These are phyloP conservation scores for Fraxinus greggii DNA, from an alignment of 305 asterid genomes.

Conservation along the genomic window DNA sequence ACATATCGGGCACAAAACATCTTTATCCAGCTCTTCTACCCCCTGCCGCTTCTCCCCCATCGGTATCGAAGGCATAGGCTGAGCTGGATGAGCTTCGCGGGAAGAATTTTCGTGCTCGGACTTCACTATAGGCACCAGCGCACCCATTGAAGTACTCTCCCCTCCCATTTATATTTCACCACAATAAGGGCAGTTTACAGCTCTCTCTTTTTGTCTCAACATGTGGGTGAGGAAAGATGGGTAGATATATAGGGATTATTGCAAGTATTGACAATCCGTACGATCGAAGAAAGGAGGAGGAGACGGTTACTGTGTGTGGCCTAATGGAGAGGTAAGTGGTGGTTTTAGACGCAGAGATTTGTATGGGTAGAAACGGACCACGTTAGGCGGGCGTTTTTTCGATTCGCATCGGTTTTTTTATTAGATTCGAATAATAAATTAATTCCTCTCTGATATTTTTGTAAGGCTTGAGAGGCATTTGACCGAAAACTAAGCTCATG, in stretches of 20 bases:
- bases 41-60: slow-evolving; percentile 9
- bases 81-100: slow-evolving; percentile 27
- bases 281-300: slow-evolving; percentile 2
- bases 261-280: slow-evolving; percentile 5
- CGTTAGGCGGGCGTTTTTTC: slow-evolving; percentile 51
- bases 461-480: background rate
- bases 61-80: slow-evolving; percentile 8
- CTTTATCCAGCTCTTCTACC: slow-evolving; percentile 46
- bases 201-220: background rate
- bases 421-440: background rate
- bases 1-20: slow-evolving; percentile 63
- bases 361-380: slow-evolving; percentile 72
- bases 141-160: slow-evolving; percentile 43
- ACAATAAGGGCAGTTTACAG: background rate
- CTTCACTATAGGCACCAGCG: slow-evolving; percentile 53
- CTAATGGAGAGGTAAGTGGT: slow-evolving; percentile 10
- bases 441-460: background rate
- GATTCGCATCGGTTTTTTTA: slow-evolving; percentile 19
- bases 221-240: background rate
- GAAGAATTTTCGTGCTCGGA: slow-evolving; percentile 37
- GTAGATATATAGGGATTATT: background rate
- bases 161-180: slow-evolving; percentile 27
- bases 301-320: slow-evolving; percentile 17
- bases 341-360: slow-evolving; percentile 26
- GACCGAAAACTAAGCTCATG: too few species aligned